Base-by-base conservation (phyloP, 2,329 filamentous ascomycete genomes). In the Penicillium sp. region DNA sequence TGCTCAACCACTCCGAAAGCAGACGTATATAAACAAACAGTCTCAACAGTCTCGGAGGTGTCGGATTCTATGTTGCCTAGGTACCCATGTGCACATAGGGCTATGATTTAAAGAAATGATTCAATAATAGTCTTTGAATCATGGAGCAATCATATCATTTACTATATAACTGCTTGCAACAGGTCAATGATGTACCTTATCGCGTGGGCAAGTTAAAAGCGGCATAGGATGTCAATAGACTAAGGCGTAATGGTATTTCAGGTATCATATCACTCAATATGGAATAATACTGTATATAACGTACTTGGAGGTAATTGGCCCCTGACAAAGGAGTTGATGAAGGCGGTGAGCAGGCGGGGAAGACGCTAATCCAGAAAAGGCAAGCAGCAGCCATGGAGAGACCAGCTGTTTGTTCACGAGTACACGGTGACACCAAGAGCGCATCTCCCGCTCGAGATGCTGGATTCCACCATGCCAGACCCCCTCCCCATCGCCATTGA, bases 401-500 rank as follows among this genome's bases (percentile, higher is more conserved):
- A 59, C 58, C 56, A 59, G 58, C 53, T 60, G 56, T 56, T 58
- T 56, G 49, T 50, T 55, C 54, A 48, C 47, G 35, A 50, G 29
- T 46, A 47, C 45, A 52, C 52, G 56, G 52, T 56, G 49, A 52
- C 52, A 55, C 51, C 44, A 50, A 53, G 50, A 52, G 55, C 52
- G 52, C 48, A 51, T 56, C 53, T 55, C 49, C 40, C 47, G 45
- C 46, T 49, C 51, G 47, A 47, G 55, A 54, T 54, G 51, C 49
- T 49, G 42, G 51, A 61, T 50, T 48, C 55, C 55, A 61, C 53
- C 42, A 68, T 68, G 66, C 58, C 61, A 20, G 57, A 60, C n/a
- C 55, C 63, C 23, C 70, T 90, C 26, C 81, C 87, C 27, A 88
- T 95, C 52, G 88, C 90, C 35, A 86, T 95, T 57, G 88, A 95